Percentiles rank a stretch among this genome's conserved stretches.
Conservation (phyloP, 2,329 filamentous ascomycete genomes). For the Cylindrodendrum hubeiense region DNA sequence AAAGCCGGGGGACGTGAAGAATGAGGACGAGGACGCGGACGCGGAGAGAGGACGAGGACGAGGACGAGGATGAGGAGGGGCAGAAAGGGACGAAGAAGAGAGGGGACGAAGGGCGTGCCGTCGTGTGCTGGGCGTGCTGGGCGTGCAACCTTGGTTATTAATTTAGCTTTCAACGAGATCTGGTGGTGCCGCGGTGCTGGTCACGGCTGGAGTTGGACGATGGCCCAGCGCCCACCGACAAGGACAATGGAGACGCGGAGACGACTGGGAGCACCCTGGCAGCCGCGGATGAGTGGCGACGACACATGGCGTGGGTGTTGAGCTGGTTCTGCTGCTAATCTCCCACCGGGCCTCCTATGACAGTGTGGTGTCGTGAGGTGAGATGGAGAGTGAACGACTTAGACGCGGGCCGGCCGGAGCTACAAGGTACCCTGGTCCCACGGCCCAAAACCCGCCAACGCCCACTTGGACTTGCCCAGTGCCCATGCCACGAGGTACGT, state of each 20-base stretch:
- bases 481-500: slow-evolving; percentile 1
- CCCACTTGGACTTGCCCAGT: slow-evolving; percentile 10
- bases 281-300: slow-evolving; percentile 33
- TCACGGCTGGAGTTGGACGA: slow-evolving; percentile 20
- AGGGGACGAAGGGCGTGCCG: slow-evolving; percentile 33
- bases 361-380: slow-evolving; percentile 35
- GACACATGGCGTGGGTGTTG: slow-evolving; percentile 40
- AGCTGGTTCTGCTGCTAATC: slow-evolving; percentile 39
- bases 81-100: slow-evolving; percentile 17
- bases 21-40: slow-evolving; percentile 19
- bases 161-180: slow-evolving; percentile 39
- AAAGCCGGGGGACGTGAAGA: background rate
- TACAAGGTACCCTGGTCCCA: slow-evolving; percentile 14
- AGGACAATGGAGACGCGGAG: slow-evolving; percentile 38
- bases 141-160: slow-evolving; percentile 29
- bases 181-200: slow-evolving; percentile 22
- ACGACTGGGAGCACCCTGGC: slow-evolving; percentile 36
- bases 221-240: slow-evolving; percentile 14
- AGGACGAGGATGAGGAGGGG: slow-evolving; percentile 1
- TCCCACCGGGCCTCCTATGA: slow-evolving; percentile 43
- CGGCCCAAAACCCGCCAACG: background rate
- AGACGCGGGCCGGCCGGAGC: slow-evolving; percentile 35
- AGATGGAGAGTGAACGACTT: slow-evolving; percentile 41
- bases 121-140: slow-evolving; percentile 23
- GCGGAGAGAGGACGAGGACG: background rate